phyloP scores from a whole-genome alignment of 2,329 filamentous ascomycete genomes.

The Beauveria rudraprayagi region DNA sequence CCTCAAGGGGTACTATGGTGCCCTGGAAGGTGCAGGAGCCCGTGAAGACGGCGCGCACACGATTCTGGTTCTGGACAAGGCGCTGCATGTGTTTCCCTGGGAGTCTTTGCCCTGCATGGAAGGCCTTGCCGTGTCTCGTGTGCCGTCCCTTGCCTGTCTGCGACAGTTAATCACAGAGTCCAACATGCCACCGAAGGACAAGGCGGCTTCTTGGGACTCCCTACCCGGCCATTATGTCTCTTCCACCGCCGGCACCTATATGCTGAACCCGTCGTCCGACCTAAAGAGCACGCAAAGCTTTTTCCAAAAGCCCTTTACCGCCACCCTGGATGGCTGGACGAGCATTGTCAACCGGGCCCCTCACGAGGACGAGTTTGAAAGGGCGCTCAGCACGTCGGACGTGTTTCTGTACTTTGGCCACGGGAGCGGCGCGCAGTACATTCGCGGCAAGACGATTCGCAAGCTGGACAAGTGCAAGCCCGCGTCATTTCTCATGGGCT shows the following conservation, averaged over 20 bases:
- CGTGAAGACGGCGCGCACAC: constrained; percentile 54
- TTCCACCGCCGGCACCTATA: constrained; percentile 56
- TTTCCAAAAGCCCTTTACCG: constrained; percentile 54
- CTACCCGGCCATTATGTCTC: constrained; percentile 46
- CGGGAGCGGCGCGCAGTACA: constrained; percentile 89
- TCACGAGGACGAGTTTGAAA: constrained; percentile 68
- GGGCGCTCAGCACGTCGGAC: constrained; percentile 56
- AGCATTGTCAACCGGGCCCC: constrained; percentile 62
- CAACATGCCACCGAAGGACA: constrained; percentile 13
- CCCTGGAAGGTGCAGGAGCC: constrained; percentile 31
- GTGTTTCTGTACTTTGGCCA: constrained; percentile 93
- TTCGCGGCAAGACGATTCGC: constrained; percentile 75
- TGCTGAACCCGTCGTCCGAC: constrained; percentile 85
- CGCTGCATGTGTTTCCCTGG: constrained; percentile 88
- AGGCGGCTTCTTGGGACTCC: background rate
- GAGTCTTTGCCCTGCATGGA: constrained; percentile 86
- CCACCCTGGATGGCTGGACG: constrained; percentile 58
- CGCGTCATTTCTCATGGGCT: constrained; percentile 86
- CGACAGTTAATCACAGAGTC: constrained; percentile 62
- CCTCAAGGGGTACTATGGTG: constrained; percentile 65
- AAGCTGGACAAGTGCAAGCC: constrained; percentile 67
- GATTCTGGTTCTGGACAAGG: constrained; percentile 84
- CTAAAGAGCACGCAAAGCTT: constrained; percentile 69
- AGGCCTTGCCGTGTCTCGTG: constrained; percentile 69
- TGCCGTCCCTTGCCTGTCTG: constrained; percentile 79